A percentile compares a stretch with the other conserved stretches of the same genome.
These are phyloP conservation scores for Vigna angularis DNA, from an alignment of 306 rosid species.

Conservation along the genomic window DNA sequence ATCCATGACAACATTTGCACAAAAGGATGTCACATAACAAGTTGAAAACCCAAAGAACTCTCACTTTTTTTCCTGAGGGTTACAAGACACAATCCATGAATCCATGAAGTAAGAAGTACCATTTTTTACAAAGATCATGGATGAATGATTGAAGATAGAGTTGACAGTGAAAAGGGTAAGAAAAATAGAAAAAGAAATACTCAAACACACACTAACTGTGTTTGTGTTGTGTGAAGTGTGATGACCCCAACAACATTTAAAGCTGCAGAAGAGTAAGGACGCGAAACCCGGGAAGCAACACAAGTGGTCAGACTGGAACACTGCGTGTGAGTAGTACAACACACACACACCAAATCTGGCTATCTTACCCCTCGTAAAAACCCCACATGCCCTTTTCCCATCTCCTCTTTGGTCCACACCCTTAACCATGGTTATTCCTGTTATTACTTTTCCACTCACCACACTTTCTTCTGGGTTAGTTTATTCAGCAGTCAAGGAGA, in stretches of 20 bases:
- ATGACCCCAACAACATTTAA: constrained; percentile 38
- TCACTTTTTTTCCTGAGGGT: background rate
- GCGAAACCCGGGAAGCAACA: constrained; percentile 60
- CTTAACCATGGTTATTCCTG: constrained; percentile 58
- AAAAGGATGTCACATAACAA: no score
- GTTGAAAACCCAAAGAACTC: background rate
- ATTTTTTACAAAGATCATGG: background rate
- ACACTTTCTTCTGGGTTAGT: background rate
- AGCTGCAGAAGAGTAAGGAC: constrained; percentile 39
- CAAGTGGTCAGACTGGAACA: constrained; percentile 62
- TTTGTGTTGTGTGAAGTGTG: background rate
- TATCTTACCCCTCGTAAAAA: constrained; percentile 21
- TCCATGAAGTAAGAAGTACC: background rate
- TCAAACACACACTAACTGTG: background rate
- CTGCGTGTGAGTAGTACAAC: constrained; percentile 42
- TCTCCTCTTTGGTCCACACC: constrained; percentile 41
- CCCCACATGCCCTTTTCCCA: constrained; percentile 40
- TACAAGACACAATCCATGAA: no score
- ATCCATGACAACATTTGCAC: background rate
- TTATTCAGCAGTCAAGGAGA: constrained; percentile 23
- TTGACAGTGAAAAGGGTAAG: background rate
- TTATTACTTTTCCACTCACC: constrained; percentile 3
- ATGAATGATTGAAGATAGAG: background rate
- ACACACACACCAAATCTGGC: constrained; percentile 45
- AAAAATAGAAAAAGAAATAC: background rate